phyloP scores from a whole-genome alignment of 768 basidiomycete species.

The Leccinellum luteum region DNA sequence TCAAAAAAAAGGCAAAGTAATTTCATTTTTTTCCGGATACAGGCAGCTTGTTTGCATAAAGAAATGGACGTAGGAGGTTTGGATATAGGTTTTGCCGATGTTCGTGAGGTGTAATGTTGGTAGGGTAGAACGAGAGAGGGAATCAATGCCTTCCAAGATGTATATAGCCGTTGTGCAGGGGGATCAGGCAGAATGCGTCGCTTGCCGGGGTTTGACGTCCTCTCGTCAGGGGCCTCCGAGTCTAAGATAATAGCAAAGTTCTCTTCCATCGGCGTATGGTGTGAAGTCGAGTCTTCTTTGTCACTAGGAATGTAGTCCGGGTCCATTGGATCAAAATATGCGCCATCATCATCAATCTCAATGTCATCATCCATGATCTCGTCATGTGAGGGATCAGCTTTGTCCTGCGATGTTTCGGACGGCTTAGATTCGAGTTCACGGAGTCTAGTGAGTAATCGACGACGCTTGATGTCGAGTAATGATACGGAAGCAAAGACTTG shows the following conservation, averaged over 20 bases:
- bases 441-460: background rate
- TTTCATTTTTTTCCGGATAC: background rate
- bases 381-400: background rate
- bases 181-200: background rate
- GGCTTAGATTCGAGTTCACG: background rate
- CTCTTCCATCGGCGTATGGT: background rate
- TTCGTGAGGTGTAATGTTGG: background rate
- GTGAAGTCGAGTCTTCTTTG: background rate
- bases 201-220: background rate
- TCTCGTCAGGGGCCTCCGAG: background rate
- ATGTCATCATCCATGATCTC: background rate
- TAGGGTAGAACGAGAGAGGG: background rate
- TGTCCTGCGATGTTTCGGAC: background rate
- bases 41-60: background rate
- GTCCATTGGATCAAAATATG: background rate
- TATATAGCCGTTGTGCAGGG: background rate
- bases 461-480: background rate
- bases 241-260: background rate
- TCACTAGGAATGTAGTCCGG: background rate
- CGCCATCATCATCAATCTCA: background rate
- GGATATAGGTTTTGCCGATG: background rate
- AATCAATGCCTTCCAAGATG: background rate
- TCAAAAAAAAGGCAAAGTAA: background rate
- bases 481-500: background rate
- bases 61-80: background rate